These are phyloP conservation scores for Adansonia rubrostipa DNA, from an alignment of 441 rosid genomes.

Conservation along the genomic window DNA sequence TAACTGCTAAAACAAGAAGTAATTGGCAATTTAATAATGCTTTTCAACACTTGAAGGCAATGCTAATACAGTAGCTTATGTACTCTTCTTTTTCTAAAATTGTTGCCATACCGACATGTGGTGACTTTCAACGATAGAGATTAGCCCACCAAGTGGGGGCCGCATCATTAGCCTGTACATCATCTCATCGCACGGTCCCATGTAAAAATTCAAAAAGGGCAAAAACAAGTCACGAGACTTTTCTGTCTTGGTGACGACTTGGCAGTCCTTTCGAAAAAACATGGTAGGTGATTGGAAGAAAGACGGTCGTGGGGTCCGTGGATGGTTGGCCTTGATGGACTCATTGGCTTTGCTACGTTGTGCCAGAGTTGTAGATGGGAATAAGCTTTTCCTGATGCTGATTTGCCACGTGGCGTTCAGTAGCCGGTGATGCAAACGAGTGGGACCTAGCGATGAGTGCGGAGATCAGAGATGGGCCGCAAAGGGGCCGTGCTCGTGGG, in stretches of 20 bases:
- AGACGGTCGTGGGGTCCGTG: constrained; percentile 74
- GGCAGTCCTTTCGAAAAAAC: constrained; percentile 69
- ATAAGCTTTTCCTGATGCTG: constrained; percentile 56
- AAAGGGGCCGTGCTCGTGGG: constrained; percentile 42
- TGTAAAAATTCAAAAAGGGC: constrained; percentile 71
- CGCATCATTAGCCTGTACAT: constrained; percentile 82
- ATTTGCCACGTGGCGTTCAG: constrained; percentile 51
- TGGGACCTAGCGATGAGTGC: constrained; percentile 69
- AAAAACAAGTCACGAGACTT: constrained; percentile 71
- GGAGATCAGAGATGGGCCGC: constrained; percentile 63
- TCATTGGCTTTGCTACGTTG: constrained; percentile 50
- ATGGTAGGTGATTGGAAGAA: constrained; percentile 89
- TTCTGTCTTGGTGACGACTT: constrained; percentile 54
- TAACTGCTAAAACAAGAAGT: constrained; percentile 6
- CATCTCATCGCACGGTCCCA: constrained; percentile 91
- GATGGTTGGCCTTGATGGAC: constrained; percentile 30
- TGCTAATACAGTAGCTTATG: constrained; percentile 29
- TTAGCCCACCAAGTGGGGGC: constrained; percentile 85
- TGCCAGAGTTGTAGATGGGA: constrained; percentile 82
- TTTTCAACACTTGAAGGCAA: not conserved
- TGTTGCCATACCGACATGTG: constrained; percentile 90
- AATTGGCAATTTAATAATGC: constrained; percentile 20
- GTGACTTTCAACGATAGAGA: constrained; percentile 76
- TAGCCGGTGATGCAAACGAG: constrained; percentile 81
- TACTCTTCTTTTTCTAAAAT: constrained; percentile 46